Evolutionary conservation across 306 rosid species (phyloP), one percentile per base, ranked within the genome.

Genomic region (Phaseolus lunatus): DNA sequence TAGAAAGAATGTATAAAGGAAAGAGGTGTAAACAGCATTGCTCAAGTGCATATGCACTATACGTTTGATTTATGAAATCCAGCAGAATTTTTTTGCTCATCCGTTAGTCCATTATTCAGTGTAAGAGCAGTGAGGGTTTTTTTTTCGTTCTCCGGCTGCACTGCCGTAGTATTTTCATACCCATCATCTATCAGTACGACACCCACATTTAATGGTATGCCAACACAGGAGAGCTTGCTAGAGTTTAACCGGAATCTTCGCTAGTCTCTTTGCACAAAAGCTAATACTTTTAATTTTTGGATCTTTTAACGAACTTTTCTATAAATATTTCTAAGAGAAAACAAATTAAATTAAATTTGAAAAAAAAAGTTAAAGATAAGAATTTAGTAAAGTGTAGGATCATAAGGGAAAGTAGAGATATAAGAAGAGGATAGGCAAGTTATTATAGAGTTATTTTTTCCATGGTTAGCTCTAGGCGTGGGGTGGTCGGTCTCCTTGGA

Each of bases 11-110:
- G 88, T 73, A 76, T 68, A 80, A 75, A 62, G 70, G 78, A 33
- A 9, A 63, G 47, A 44, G 26, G 64, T 78, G 76, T 58, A 78
- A 81, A 75, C 75, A 68, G 70, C 79, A 62, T 76, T 67, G 61
- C 85, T 69, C 58, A 83, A 83, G 87, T 85, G 81, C 72, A 69
- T 67, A 83, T 69, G 84, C 87, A 67, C 80, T 86, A 83, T 79
- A 66, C 74, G 76, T 13, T 41, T 80, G 76, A 58, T 84, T 81
- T 73, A 80, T 49, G 85, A 31, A 76, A 78, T 72, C 82, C 78
- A 84, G 70, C 85, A 80, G 80, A 82, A 79, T 83, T 83, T 82
- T 71, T 84, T 70, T 77, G 87, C 41, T 20, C 84, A 65, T 77
- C 73, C 75, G 4, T 41, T 12, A 50, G 69, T 76, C 44, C 45